phyloP scores from a whole-genome alignment of 176 grass and related monocot genomes.

The Pontederia crassipes region DNA sequence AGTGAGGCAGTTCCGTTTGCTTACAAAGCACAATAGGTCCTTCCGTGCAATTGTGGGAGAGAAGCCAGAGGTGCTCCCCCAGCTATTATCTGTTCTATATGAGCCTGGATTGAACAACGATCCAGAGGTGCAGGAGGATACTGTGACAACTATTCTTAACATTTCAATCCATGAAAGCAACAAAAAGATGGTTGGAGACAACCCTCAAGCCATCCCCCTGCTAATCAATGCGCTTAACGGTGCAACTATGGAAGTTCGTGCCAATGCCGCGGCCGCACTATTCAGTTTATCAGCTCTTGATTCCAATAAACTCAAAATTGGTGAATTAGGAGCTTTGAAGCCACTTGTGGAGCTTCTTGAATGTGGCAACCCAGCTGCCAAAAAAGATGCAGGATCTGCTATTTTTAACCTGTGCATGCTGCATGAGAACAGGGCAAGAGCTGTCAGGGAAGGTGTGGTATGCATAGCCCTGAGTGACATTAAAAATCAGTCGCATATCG shows the following conservation, averaged over 20 bases:
- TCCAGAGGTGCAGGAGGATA: slow-evolving; percentile 56
- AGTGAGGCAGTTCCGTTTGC: slow-evolving; percentile 45
- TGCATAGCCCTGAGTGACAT: slow-evolving; percentile 49
- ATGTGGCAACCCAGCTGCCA: slow-evolving; percentile 45
- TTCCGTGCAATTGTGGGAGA: slow-evolving; percentile 66
- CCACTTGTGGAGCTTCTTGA: slow-evolving; percentile 68
- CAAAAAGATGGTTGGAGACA: slow-evolving; percentile 66
- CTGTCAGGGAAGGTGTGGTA: slow-evolving; percentile 33
- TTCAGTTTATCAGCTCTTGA: slow-evolving; percentile 79
- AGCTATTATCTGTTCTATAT: slow-evolving; percentile 42
- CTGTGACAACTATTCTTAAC: slow-evolving; percentile 75
- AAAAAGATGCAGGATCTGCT: slow-evolving; percentile 64
- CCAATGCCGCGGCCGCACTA: slow-evolving; percentile 65
- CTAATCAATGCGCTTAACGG: slow-evolving; percentile 52
- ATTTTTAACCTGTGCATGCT: slow-evolving; percentile 66
- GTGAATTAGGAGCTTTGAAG: slow-evolving; percentile 39
- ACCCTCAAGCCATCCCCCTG: slow-evolving; percentile 45
- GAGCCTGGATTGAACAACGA: slow-evolving; percentile 37
- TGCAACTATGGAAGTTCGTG: slow-evolving; percentile 50
- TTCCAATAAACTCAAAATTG: slow-evolving; percentile 67
- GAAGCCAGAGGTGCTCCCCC: slow-evolving; percentile 46
- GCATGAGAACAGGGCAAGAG: slow-evolving; percentile 49
- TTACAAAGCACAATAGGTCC: slow-evolving; percentile 56
- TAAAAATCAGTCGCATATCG: slow-evolving; percentile 34
- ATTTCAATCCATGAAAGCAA: slow-evolving; percentile 83